Percentiles rank a stretch among this genome's conserved stretches.
These are phyloP conservation scores for Coccomyxa sp. DNA, from an alignment of 139 green algal genomes.

Conservation along the genomic window DNA sequence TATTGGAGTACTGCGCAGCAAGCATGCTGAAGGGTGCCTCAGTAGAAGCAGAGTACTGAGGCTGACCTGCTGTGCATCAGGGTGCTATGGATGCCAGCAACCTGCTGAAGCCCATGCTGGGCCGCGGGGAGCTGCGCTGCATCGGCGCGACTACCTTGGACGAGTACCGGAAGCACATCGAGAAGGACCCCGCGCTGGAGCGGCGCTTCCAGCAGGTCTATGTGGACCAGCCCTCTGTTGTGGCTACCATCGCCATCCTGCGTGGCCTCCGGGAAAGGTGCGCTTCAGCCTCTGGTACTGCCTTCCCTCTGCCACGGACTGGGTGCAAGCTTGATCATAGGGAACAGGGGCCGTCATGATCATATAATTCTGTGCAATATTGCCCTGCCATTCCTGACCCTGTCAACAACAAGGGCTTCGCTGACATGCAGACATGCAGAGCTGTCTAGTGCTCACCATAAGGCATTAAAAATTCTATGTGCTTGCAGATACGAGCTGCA, in stretches of 20 bases:
- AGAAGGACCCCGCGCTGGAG: conserved; percentile 98
- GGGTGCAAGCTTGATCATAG: no score
- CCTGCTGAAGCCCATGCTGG: conserved; percentile 96
- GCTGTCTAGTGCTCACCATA: no score
- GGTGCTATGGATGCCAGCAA: conserved; percentile 51
- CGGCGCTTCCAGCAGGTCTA: conserved; percentile 82
- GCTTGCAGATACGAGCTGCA: conserved; percentile 90
- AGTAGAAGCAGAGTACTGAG: no score
- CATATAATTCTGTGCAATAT: no score
- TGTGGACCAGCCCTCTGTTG: conserved; percentile 89
- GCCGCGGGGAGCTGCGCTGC: conserved; percentile 93
- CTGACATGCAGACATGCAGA: no score
- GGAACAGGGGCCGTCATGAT: no score
- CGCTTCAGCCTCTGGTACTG: no score
- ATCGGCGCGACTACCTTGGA: conserved; percentile 97
- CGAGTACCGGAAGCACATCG: conserved; percentile 98
- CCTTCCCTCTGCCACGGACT: no score
- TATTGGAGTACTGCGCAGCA: no score
- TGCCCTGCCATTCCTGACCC: background rate
- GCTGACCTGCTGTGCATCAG: background rate
- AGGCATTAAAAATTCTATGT: no score
- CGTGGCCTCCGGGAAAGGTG: conserved; percentile 85
- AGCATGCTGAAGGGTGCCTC: no score
- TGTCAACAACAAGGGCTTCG: no score
- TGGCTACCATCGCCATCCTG: conserved; percentile 95